A percentile compares a stretch with the other conserved stretches of the same genome.
phyloP scores from a whole-genome alignment of 139 green algal genomes.

The Micromonas commoda region DNA sequence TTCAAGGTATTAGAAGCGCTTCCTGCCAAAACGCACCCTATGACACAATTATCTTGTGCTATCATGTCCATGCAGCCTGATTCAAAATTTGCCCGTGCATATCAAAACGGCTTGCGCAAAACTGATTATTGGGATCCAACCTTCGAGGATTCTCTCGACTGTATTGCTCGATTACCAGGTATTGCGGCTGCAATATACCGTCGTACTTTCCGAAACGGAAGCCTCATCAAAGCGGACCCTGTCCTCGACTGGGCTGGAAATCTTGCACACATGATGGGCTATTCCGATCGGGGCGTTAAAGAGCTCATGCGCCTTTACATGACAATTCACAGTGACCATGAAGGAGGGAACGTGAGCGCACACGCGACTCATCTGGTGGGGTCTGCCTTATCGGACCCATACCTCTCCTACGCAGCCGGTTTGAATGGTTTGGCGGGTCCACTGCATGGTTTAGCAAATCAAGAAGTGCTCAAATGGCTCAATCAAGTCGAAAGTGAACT shows the following conservation, averaged over 20 bases:
- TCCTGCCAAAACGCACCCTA: slow-evolving; percentile 78
- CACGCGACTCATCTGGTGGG: slow-evolving; percentile 92
- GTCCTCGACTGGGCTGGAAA: slow-evolving; percentile 90
- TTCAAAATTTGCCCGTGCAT: slow-evolving; percentile 78
- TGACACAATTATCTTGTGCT: slow-evolving; percentile 76
- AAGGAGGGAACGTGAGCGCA: slow-evolving; percentile 91
- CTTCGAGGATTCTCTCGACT: slow-evolving; percentile 86
- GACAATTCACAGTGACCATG: slow-evolving; percentile 82
- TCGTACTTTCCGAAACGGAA: slow-evolving; percentile 52
- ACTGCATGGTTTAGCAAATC: slow-evolving; percentile 95
- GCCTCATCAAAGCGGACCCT: slow-evolving; percentile 52
- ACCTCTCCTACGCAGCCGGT: slow-evolving; percentile 85
- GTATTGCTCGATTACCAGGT: slow-evolving; percentile 88
- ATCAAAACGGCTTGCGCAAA: slow-evolving; percentile 81
- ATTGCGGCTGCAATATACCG: slow-evolving; percentile 85
- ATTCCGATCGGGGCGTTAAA: slow-evolving; percentile 49
- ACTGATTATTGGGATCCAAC: slow-evolving; percentile 80
- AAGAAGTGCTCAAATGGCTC: slow-evolving; percentile 92
- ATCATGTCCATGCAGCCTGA: slow-evolving; percentile 75
- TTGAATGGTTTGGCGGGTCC: slow-evolving; percentile 93
- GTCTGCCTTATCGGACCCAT: slow-evolving; percentile 88
- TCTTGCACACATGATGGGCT: slow-evolving; percentile 93
- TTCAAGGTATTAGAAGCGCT: slow-evolving; percentile 60
- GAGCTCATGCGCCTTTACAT: slow-evolving; percentile 97
- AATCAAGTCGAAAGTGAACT: slow-evolving; percentile 63